phyloP scores from a whole-genome alignment of 2,329 filamentous ascomycete species.

The Trichoderma breve region DNA sequence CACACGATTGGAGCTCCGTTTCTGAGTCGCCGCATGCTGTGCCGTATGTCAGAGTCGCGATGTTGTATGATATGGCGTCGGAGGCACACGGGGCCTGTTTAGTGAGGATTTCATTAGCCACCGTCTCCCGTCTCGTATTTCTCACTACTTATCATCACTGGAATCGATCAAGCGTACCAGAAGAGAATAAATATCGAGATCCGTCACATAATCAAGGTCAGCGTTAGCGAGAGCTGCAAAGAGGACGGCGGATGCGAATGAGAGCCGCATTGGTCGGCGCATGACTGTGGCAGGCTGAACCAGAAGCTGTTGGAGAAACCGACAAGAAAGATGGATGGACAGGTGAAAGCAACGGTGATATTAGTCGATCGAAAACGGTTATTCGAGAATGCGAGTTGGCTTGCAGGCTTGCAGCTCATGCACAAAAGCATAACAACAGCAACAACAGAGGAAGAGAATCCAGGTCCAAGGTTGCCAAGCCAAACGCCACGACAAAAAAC shows the following conservation, averaged over 20 bases:
- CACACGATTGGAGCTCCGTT: conserved; percentile 48
- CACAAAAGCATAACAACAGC: not conserved
- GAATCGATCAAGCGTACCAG: conserved; percentile 33
- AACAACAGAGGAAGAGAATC: not conserved
- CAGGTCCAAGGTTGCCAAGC: not conserved
- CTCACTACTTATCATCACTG: accelerated
- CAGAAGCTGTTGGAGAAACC: no score
- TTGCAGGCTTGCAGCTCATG: not conserved
- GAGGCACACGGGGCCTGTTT: conserved; percentile 50
- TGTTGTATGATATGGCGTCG: conserved; percentile 43
- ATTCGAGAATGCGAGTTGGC: not conserved
- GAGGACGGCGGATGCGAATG: not conserved
- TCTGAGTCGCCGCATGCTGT: conserved; percentile 43
- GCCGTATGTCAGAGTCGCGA: conserved; percentile 43
- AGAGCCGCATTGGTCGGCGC: conserved; percentile 7
- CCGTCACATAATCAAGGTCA: conserved; percentile 44
- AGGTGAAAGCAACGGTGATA: not conserved
- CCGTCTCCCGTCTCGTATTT: no score
- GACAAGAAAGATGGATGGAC: not conserved
- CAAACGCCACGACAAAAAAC: not conserved
- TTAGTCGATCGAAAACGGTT: not conserved
- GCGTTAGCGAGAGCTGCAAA: not conserved
- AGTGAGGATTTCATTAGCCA: not conserved
- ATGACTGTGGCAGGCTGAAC: not conserved
- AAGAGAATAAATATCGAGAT: conserved; percentile 42